These are phyloP conservation scores for Thelonectria discophora DNA, from an alignment of 2,329 filamentous ascomycete species.

Conservation along the genomic window DNA sequence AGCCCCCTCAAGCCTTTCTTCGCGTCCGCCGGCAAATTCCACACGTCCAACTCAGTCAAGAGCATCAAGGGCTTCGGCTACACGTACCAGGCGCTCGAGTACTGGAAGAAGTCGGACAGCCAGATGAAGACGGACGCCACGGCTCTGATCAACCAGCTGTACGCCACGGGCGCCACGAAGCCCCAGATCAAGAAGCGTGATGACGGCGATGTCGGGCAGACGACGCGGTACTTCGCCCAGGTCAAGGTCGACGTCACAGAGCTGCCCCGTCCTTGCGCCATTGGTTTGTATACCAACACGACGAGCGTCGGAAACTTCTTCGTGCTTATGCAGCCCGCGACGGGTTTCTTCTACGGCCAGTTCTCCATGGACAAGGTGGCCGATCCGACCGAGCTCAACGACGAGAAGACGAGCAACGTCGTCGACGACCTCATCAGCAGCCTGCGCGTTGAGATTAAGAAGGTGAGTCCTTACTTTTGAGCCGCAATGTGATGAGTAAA, in stretches of 20 bases:
- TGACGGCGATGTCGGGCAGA: constrained; percentile 26
- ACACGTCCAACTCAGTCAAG: constrained; percentile 51
- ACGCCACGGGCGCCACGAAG: constrained; percentile 32
- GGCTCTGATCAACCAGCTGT: constrained; percentile 48
- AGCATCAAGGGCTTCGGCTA: constrained; percentile 50
- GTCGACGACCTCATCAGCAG: constrained; percentile 40
- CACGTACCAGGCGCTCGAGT: constrained; percentile 50
- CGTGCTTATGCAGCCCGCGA: constrained; percentile 48
- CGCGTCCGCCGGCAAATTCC: constrained; percentile 48
- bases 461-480: too few species aligned
- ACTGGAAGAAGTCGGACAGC: constrained; percentile 44
- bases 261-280: constrained; percentile 47
- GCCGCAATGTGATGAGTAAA: too few species aligned
- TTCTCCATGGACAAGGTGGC: constrained; percentile 68
- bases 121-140: constrained; percentile 45
- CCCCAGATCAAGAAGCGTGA: constrained; percentile 21
- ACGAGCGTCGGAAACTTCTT: constrained; percentile 48
- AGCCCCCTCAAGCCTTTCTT: constrained; percentile 62
- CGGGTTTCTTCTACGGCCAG: constrained; percentile 44
- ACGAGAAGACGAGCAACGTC: constrained; percentile 28
- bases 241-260: constrained; percentile 47
- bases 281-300: constrained; percentile 47
- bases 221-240: constrained; percentile 48
- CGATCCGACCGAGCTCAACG: constrained; percentile 61
- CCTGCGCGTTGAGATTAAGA: constrained; percentile 47